Evolutionary conservation across 2,329 filamentous ascomycete genomes (phyloP).

Genomic region (Exophiala bonariae): DNA sequence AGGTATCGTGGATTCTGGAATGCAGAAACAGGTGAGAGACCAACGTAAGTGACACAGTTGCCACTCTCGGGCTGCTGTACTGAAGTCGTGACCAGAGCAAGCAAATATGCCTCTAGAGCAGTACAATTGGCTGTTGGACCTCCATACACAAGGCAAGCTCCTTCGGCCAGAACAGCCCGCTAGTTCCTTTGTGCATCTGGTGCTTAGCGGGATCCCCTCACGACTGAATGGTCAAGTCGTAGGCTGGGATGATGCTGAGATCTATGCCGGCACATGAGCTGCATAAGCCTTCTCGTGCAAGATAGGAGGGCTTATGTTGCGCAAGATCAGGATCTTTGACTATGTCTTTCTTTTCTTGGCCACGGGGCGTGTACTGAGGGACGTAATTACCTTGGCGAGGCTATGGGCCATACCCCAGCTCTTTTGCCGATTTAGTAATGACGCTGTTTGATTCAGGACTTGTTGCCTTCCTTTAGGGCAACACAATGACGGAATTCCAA

Average conservation of each 20-base stretch:
- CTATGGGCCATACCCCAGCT: too few species aligned
- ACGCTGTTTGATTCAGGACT: too few species aligned
- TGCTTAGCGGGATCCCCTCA: neutral
- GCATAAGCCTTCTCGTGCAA: too few species aligned
- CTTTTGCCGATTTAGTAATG: too few species aligned
- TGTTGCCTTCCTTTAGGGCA: too few species aligned
- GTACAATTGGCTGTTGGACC: neutral
- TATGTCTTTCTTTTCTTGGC: neutral
- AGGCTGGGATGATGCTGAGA: slow-evolving; percentile 5
- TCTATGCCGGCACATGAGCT: too few species aligned
- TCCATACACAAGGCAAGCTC: neutral
- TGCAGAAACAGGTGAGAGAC: neutral
- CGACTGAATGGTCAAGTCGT: slow-evolving; percentile 2
- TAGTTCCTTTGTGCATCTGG: slow-evolving; percentile 1
- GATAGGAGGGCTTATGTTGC: too few species aligned
- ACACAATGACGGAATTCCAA: too few species aligned
- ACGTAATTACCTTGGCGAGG: too few species aligned
- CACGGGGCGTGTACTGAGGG: neutral
- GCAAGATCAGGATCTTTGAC: neutral
- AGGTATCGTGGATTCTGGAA: slow-evolving; percentile 4
- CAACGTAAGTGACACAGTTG: slow-evolving; percentile 4
- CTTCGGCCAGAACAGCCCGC: slow-evolving; percentile 4
- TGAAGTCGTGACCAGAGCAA: slow-evolving; percentile 1
- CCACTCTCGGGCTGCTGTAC: neutral
- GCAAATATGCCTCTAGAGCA: neutral